Evolutionary conservation across 306 rosid species (phyloP).

Genomic region (Betula pendula): DNA sequence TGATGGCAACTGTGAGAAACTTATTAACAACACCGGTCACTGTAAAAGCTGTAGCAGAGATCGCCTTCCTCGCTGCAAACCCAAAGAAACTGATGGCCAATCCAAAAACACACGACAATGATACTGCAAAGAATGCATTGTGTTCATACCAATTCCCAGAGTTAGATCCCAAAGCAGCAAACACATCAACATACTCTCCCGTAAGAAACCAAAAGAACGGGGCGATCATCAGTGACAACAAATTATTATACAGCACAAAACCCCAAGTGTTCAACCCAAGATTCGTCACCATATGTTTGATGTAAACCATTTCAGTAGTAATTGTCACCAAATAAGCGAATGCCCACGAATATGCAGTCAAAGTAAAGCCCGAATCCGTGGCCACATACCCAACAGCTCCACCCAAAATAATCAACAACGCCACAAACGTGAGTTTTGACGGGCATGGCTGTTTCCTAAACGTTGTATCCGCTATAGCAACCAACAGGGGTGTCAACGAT

Average conservation of each 20-base stretch:
- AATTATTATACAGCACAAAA: slow-evolving; percentile 78
- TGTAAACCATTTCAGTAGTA: slow-evolving; percentile 95
- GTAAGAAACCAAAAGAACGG: slow-evolving; percentile 79
- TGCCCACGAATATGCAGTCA: slow-evolving; percentile 95
- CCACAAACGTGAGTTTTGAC: slow-evolving; percentile 69
- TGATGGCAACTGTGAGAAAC: slow-evolving; percentile 89
- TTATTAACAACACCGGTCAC: slow-evolving; percentile 96
- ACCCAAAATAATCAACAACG: slow-evolving; percentile 72
- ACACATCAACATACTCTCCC: slow-evolving; percentile 75
- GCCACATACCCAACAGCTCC: slow-evolving; percentile 91
- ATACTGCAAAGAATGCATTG: slow-evolving; percentile 58
- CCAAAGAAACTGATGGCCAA: slow-evolving; percentile 94
- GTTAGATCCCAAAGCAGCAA: slow-evolving; percentile 52
- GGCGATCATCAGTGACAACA: slow-evolving; percentile 79
- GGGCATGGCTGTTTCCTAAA: slow-evolving; percentile 81
- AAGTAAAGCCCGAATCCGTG: slow-evolving; percentile 77
- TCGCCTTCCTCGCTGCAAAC: slow-evolving; percentile 87
- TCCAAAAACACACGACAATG: slow-evolving; percentile 82
- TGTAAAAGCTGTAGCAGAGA: slow-evolving; percentile 92
- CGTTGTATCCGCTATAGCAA: slow-evolving; percentile 80
- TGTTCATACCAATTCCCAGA: slow-evolving; percentile 53
- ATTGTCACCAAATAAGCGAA: slow-evolving; percentile 85
- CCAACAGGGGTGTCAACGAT: slow-evolving; percentile 87
- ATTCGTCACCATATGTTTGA: slow-evolving; percentile 91
- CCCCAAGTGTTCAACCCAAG: slow-evolving; percentile 96